Percentiles rank a stretch among this genome's conserved stretches.
phyloP scores from a whole-genome alignment of 768 basidiomycete species.

The Mycena pura region DNA sequence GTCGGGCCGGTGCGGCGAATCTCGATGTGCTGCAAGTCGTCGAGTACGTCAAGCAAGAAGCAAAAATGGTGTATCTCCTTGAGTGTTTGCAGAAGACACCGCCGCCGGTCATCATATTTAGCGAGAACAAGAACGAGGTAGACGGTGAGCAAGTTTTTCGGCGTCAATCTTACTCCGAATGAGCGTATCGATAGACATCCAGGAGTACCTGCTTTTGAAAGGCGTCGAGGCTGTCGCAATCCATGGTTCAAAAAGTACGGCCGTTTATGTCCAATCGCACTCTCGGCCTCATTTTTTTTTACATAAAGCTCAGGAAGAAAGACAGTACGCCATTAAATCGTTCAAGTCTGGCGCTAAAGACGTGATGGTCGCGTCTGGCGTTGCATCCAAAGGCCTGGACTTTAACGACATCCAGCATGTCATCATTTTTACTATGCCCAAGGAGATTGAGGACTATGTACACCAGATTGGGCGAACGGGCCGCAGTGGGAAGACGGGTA shows the following conservation, averaged over 20 bases:
- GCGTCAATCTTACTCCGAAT: neutral
- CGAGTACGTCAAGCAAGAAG: conserved; percentile 99
- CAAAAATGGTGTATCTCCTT: conserved; percentile 98
- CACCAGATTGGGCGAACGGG: conserved; percentile 99
- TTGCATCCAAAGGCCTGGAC: conserved; percentile 97
- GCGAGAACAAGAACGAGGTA: conserved; percentile 99
- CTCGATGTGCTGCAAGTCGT: conserved; percentile 96
- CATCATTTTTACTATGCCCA: conserved; percentile 99
- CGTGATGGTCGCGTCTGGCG: conserved; percentile 98
- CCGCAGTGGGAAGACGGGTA: conserved; percentile 96
- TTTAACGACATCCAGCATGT: conserved; percentile 99
- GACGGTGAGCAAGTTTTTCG: conserved; percentile 66
- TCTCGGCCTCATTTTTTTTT: conserved; percentile 6
- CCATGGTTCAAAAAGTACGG: conserved; percentile 94
- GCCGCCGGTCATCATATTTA: conserved; percentile 97
- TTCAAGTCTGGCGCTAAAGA: conserved; percentile 98
- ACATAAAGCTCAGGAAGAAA: conserved; percentile 98
- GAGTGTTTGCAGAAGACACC: conserved; percentile 99
- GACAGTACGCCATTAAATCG: conserved; percentile 97
- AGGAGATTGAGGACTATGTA: conserved; percentile 99
- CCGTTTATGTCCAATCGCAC: neutral
- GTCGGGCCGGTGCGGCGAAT: conserved; percentile 97
- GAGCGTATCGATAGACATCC: conserved; percentile 74
- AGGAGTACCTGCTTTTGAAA: conserved; percentile 95
- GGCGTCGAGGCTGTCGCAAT: conserved; percentile 99